These are phyloP conservation scores for Liquidambar formosana DNA, from an alignment of 164 flowering plant species.

Conservation along the genomic window DNA sequence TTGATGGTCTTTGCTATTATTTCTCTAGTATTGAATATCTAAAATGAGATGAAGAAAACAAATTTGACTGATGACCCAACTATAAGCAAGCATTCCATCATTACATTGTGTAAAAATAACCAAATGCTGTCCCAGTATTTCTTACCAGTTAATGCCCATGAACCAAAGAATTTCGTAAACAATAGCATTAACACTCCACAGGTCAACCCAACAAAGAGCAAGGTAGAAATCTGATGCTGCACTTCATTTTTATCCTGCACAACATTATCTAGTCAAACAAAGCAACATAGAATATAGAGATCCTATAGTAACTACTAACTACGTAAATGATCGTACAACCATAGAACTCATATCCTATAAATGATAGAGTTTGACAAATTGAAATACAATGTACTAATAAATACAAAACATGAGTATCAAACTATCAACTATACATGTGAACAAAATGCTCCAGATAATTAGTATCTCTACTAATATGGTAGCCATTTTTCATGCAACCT, in stretches of 20 bases:
- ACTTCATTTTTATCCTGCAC: slow-evolving; percentile 82
- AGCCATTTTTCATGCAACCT: too few species aligned
- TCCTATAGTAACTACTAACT: background rate
- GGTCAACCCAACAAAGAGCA: slow-evolving; percentile 77
- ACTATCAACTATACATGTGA: too few species aligned
- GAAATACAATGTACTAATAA: too few species aligned
- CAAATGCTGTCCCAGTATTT: slow-evolving; percentile 5
- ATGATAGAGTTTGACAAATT: background rate
- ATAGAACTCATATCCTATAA: background rate
- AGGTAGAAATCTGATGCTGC: slow-evolving; percentile 82
- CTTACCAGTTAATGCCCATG: slow-evolving; percentile 78
- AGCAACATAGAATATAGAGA: background rate
- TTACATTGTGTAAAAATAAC: background rate
- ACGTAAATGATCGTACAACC: background rate
- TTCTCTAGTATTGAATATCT: background rate
- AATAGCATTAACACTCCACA: slow-evolving; percentile 79
- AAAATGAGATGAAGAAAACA: background rate
- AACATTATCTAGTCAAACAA: slow-evolving; percentile 1
- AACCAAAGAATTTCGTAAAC: slow-evolving; percentile 63
- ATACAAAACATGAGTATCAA: too few species aligned
- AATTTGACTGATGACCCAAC: background rate
- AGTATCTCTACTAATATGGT: too few species aligned
- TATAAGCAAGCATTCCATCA: background rate
- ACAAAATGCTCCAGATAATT: too few species aligned
- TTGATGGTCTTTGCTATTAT: background rate